Base-by-base conservation (phyloP, 2,329 filamentous ascomycete genomes). In the Amauroascus niger region DNA sequence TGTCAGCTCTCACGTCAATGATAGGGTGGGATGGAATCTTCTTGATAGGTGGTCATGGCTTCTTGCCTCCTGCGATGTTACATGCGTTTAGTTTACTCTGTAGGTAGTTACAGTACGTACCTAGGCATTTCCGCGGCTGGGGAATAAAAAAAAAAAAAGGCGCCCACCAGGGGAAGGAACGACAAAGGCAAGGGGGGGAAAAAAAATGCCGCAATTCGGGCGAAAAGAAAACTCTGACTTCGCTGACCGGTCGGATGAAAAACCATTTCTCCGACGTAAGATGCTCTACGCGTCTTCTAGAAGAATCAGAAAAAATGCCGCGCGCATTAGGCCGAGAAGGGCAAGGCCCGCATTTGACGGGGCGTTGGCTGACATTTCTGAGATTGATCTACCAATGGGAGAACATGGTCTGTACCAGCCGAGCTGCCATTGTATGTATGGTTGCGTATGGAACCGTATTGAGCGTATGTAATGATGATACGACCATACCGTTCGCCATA, bases 161-260 rank as follows among this genome's bases (percentile, higher is more conserved):
- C 5, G 26, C 9, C 37, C 37, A 20, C 37, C 37, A 40, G 37
- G 16, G 14, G 16, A 18, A 16, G 37, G n/a, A 40, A 20, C 6
- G 5, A 24, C 13, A 26, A 45, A 45, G 14, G 41, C 41, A n/a
- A n/a, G n/a, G n/a, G n/a, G n/a, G n/a, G n/a, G 26, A 22, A 47
- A 2, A 48, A 48, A 48, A 48, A 48, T 48, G 26, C 44, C 44
- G 33, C 44, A 47, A 46, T 9, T 47, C 44, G 44, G 44, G 44
- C 44, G 32, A 48, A 37, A 45, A 28, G 6, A 28, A 48, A 48
- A 48, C 26, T 33, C 26, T 32, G n/a, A 37, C 8, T 9, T 18
- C 13, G 44, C 30, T 22, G 18, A 24, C n/a, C 45, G 45, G 45
- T 24, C 30, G 6, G 7, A 22, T 48, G 45, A 35, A 37, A 37